phyloP scores from a whole-genome alignment of 176 grass and related monocot genomes.

The Bolboschoenus planiculmis region DNA sequence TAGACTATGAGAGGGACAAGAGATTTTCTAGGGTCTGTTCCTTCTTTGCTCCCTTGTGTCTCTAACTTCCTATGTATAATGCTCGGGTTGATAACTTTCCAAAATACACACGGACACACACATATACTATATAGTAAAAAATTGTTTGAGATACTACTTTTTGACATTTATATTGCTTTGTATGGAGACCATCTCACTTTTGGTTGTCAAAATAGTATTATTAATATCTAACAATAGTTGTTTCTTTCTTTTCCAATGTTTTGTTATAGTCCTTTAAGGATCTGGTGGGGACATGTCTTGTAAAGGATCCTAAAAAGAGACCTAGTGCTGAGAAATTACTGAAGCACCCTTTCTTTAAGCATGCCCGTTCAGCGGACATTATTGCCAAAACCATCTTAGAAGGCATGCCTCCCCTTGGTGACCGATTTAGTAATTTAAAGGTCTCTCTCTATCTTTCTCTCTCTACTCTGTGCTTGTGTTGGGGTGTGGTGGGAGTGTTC shows the following conservation, averaged over 20 bases:
- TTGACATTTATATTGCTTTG: not conserved
- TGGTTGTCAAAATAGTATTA: not conserved
- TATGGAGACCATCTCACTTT: not conserved
- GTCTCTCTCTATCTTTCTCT: conserved; percentile 31
- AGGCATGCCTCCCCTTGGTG: conserved; percentile 65
- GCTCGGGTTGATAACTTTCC: not conserved
- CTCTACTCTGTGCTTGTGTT: not conserved
- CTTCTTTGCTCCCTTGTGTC: not conserved
- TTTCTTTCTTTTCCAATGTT: conserved; percentile 1
- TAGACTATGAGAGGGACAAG: conserved; percentile 93
- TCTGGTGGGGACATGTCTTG: conserved; percentile 83
- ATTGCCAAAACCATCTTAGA: conserved; percentile 60
- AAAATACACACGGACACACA: not conserved
- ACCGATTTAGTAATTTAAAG: conserved; percentile 73
- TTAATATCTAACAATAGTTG: not conserved
- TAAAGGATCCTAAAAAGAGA: conserved; percentile 91
- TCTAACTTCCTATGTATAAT: not conserved
- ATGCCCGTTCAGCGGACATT: conserved; percentile 61
- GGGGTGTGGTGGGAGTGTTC: not conserved
- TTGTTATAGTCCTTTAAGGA: conserved; percentile 79
- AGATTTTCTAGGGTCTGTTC: conserved; percentile 82
- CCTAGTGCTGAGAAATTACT: conserved; percentile 82
- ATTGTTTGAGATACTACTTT: not conserved
- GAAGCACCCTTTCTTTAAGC: conserved; percentile 95
- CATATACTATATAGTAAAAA: not conserved